These are phyloP conservation scores for Fusarium agapanthi DNA, from an alignment of 2,329 filamentous ascomycete genomes.

Conservation along the genomic window DNA sequence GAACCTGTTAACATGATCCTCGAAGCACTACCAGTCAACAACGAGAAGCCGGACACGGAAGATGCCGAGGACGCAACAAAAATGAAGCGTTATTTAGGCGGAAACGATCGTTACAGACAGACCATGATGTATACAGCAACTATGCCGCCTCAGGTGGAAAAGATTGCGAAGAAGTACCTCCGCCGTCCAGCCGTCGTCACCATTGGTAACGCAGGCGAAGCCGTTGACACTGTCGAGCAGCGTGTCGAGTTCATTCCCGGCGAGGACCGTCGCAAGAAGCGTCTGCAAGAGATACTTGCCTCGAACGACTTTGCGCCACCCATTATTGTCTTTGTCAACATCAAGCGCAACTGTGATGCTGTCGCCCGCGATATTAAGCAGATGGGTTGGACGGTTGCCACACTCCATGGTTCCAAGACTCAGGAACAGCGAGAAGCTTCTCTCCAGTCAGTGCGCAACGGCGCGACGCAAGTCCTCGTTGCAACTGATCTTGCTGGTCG, in stretches of 20 bases:
- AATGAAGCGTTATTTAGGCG: conserved; percentile 84
- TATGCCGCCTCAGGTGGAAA: conserved; percentile 92
- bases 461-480: conserved; percentile 85
- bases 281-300: conserved; percentile 87
- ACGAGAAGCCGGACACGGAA: conserved; percentile 95
- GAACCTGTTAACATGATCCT: conserved; percentile 98
- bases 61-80: conserved; percentile 84
- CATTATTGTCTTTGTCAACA: conserved; percentile 99
- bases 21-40: conserved; percentile 88
- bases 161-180: conserved; percentile 96
- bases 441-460: conserved; percentile 82
- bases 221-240: conserved; percentile 97
- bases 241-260: conserved; percentile 90
- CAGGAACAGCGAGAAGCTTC: conserved; percentile 98
- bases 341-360: conserved; percentile 98
- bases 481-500: conserved; percentile 94
- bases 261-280: conserved; percentile 96
- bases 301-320: conserved; percentile 84
- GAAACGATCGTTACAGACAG: conserved; percentile 85
- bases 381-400: conserved; percentile 90
- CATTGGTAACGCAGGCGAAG: conserved; percentile 93
- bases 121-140: conserved; percentile 99
- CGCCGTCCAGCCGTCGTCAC: conserved; percentile 92
- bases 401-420: conserved; percentile 93
- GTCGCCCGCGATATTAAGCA: conserved; percentile 93